These are phyloP conservation scores for Metschnikowia proteae DNA, from an alignment of 805 yeast species.

Conservation along the genomic window DNA sequence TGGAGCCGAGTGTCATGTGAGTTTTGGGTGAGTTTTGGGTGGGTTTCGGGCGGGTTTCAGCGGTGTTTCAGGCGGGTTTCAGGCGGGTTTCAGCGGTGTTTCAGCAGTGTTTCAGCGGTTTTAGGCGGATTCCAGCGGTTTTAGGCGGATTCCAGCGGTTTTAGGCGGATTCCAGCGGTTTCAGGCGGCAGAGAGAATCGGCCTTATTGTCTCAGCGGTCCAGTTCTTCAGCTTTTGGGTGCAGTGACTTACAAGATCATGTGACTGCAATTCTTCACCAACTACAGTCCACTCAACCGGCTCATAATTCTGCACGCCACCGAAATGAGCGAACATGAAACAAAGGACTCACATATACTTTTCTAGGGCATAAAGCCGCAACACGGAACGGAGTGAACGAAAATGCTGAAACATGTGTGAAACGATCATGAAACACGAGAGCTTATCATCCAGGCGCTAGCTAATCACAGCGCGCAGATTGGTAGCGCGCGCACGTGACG, in stretches of 20 bases:
- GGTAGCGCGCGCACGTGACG: neutral
- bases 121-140: neutral
- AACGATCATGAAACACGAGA: neutral
- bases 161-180: neutral
- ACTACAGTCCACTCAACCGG: too few species aligned
- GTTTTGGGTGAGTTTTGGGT: too few species aligned
- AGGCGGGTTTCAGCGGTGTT: neutral
- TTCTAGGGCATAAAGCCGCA: neutral
- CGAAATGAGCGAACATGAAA: neutral
- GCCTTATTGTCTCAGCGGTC: too few species aligned
- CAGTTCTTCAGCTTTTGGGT: too few species aligned
- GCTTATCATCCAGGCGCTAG: neutral
- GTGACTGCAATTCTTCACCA: too few species aligned
- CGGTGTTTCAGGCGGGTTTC: neutral
- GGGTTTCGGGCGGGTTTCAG: neutral
- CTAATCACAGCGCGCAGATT: slow-evolving; percentile 3
- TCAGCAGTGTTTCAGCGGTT: neutral
- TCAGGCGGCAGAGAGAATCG: neutral
- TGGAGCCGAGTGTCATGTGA: too few species aligned
- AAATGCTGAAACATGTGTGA: neutral
- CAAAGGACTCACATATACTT: too few species aligned
- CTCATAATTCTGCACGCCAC: too few species aligned
- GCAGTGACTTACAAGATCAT: too few species aligned
- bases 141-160: neutral
- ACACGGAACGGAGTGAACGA: neutral